These are phyloP conservation scores for Yarrowia phangngaensis DNA, from an alignment of 805 yeast species.

Conservation along the genomic window DNA sequence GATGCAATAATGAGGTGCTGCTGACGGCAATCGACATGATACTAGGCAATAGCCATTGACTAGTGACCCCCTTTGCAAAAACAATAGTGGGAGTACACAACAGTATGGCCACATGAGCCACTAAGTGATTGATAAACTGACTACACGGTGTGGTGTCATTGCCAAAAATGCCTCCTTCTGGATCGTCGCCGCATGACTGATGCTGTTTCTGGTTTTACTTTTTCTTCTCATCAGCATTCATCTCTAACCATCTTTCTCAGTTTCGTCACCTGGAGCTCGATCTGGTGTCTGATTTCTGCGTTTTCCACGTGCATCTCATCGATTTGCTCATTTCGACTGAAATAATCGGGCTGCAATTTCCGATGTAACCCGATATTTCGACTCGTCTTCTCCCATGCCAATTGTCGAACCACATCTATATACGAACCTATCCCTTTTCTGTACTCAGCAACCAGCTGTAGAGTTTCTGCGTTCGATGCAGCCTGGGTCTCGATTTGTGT, in stretches of 20 bases:
- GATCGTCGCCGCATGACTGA: no score
- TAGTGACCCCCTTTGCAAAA: conserved; percentile 26
- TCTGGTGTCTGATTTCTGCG: conserved; percentile 29
- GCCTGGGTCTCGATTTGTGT: conserved; percentile 27
- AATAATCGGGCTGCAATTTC: conserved; percentile 18
- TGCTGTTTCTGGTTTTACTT: no score
- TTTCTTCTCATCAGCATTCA: not conserved
- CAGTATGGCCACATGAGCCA: no score
- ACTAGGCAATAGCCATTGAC: conserved; percentile 27
- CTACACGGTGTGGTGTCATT: no score
- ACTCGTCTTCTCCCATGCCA: conserved; percentile 30
- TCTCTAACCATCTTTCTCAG: conserved; percentile 25
- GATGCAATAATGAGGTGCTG: no score
- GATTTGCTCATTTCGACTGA: conserved; percentile 27
- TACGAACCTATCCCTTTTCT: conserved; percentile 30
- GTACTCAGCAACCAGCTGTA: conserved; percentile 29
- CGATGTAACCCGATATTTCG: conserved; percentile 30
- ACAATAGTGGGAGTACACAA: no score
- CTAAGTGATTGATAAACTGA: no score
- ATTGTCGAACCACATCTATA: conserved; percentile 29
- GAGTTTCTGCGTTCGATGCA: conserved; percentile 26
- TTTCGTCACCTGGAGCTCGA: conserved; percentile 29
- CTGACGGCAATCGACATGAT: no score
- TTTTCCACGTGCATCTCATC: conserved; percentile 30
- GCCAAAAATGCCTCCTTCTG: no score